These are phyloP conservation scores for Globisporangium uncinulatum DNA, from an alignment of 352 stramenopile genomes.

Conservation along the genomic window DNA sequence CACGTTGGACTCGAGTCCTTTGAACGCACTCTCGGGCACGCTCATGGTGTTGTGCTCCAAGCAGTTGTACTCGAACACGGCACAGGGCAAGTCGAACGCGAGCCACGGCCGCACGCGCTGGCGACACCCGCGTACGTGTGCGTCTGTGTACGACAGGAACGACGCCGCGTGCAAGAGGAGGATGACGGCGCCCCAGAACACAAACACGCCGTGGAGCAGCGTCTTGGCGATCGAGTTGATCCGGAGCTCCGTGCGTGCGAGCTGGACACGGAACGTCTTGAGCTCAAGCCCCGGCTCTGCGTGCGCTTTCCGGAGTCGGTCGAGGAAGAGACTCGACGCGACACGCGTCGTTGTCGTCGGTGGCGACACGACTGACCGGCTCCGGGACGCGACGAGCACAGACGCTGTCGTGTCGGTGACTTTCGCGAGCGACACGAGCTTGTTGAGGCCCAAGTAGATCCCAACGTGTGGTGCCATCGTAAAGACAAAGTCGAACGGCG, in stretches of 20 bases:
- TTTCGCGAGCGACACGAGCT: no score
- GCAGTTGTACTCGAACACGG: constrained; percentile 22
- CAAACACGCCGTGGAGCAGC: neutral
- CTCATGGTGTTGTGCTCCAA: constrained; percentile 8
- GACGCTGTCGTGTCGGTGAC: neutral
- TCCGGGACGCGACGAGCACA: constrained; percentile 6
- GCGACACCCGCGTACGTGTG: constrained; percentile 12
- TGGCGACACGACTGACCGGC: no score
- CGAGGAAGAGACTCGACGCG: no score
- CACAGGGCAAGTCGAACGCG: constrained; percentile 20
- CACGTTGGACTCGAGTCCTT: constrained; percentile 12
- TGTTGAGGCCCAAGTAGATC: constrained; percentile 4
- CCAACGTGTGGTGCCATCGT: constrained; percentile 19
- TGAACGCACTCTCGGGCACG: constrained; percentile 2
- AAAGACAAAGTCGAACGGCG: constrained; percentile 13
- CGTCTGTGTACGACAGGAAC: no score
- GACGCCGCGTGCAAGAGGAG: neutral
- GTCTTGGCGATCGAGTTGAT: no score
- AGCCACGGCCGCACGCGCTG: constrained; percentile 36
- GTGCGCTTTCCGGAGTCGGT: no score
- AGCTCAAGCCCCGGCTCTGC: no score
- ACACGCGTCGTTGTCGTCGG: no score
- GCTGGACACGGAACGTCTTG: no score
- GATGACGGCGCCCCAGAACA: constrained; percentile 19
- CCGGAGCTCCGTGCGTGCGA: no score